A percentile compares a stretch with the other conserved stretches of the same genome.
phyloP scores from a whole-genome alignment of 2,329 filamentous ascomycete species.

The Cladosporium halotolerans region DNA sequence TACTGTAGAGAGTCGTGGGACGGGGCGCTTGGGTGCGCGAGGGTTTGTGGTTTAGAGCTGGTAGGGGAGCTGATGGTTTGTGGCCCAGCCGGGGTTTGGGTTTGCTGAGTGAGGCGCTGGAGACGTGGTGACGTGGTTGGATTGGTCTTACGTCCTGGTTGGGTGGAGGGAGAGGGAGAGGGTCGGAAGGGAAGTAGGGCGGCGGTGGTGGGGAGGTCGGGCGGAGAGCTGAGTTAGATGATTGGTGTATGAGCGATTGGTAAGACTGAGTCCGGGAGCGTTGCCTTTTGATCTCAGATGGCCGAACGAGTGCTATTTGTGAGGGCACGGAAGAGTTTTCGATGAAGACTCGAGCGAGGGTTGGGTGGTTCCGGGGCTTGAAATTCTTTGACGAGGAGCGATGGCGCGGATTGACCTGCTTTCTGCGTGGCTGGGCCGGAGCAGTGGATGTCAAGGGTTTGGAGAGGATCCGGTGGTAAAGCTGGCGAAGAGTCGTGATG shows the following conservation, averaged over 20 bases:
- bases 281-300: conserved; percentile 5
- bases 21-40: conserved; percentile 19
- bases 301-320: conserved; percentile 24
- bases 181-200: neutral
- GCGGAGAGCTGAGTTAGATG: neutral
- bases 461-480: conserved; percentile 25
- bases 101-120: neutral
- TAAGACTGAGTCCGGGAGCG: neutral
- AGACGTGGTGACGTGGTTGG: neutral
- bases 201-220: neutral
- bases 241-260: too few relatives aligned
- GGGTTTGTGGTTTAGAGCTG: neutral
- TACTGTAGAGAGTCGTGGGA: conserved; percentile 37
- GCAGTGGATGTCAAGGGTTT: neutral
- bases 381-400: conserved; percentile 7
- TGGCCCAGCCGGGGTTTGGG: neutral
- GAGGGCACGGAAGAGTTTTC: conserved; percentile 23
- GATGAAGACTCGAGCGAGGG: conserved; percentile 26
- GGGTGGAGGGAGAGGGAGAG: neutral
- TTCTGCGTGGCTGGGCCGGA: conserved; percentile 29
- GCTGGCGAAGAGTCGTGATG: conserved; percentile 35
- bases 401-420: neutral
- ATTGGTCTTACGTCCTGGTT: neutral
- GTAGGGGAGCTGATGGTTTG: neutral
- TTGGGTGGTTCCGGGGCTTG: conserved; percentile 16